phyloP scores from a whole-genome alignment of 2,329 filamentous ascomycete genomes.

The Alternaria sp. region DNA sequence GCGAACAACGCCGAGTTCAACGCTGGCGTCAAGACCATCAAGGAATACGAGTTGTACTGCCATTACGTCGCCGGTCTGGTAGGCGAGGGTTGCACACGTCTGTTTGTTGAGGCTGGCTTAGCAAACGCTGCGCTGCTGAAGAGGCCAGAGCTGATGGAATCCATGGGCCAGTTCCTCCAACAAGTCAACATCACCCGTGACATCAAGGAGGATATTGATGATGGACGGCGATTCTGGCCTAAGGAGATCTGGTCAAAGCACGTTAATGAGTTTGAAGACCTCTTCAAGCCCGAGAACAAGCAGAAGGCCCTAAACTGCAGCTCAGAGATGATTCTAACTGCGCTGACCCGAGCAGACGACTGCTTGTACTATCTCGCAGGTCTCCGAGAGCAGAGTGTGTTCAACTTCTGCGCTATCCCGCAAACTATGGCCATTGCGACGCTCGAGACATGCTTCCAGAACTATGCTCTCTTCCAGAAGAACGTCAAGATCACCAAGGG shows the following conservation, averaged over 20 bases:
- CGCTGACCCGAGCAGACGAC: conserved; percentile 85
- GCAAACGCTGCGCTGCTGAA: conserved; percentile 86
- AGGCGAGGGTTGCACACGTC: conserved; percentile 86
- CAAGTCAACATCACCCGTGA: conserved; percentile 99
- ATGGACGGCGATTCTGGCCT: conserved; percentile 91
- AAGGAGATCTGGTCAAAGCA: conserved; percentile 97
- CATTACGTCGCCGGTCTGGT: conserved; percentile 99
- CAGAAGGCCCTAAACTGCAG: conserved; percentile 82
- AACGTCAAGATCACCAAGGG: conserved; percentile 98
- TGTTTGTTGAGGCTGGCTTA: conserved; percentile 87
- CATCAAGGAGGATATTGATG: conserved; percentile 86
- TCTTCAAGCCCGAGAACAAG: conserved; percentile 83
- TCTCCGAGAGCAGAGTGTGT: conserved; percentile 93
- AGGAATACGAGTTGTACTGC: conserved; percentile 96
- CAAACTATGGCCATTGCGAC: conserved; percentile 98
- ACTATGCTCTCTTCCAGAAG: conserved; percentile 81
- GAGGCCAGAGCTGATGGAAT: conserved; percentile 82
- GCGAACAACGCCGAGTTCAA: conserved; percentile 83
- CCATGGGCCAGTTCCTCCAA: conserved; percentile 96
- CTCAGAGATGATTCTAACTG: conserved; percentile 94
- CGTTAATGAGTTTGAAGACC: conserved; percentile 85
- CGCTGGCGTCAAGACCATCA: conserved; percentile 80
- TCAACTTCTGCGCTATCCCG: conserved; percentile 98
- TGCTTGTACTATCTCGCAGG: conserved; percentile 98
- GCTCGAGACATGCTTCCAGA: conserved; percentile 89